phyloP scores from a whole-genome alignment of 352 stramenopile species.

The Elongisporangium senticosum region DNA sequence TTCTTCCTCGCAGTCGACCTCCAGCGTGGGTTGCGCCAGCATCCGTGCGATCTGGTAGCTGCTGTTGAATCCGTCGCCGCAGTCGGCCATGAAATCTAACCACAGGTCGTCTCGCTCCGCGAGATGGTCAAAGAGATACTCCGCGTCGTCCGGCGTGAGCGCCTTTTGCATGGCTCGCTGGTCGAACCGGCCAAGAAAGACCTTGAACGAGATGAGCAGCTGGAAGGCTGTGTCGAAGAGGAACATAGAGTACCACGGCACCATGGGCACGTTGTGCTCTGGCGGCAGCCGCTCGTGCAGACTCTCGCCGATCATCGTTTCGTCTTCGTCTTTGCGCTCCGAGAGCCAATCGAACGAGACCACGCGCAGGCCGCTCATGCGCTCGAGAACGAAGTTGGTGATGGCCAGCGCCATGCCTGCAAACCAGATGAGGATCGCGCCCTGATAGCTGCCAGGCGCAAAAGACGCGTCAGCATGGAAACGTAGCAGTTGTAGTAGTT shows the following conservation, averaged over 20 bases:
- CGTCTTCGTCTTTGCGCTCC: slow-evolving; percentile 35
- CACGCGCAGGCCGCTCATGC: slow-evolving; percentile 72
- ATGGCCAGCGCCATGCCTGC: slow-evolving; percentile 74
- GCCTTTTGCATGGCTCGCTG: slow-evolving; percentile 88
- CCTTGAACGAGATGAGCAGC: slow-evolving; percentile 90
- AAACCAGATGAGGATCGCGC: slow-evolving; percentile 79
- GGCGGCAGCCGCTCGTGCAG: slow-evolving; percentile 57
- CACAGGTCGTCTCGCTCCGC: slow-evolving; percentile 78
- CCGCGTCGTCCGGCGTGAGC: slow-evolving; percentile 60
- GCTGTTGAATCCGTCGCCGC: slow-evolving; percentile 91
- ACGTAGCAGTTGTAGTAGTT: neutral
- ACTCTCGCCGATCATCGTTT: slow-evolving; percentile 32
- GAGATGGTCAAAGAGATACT: slow-evolving; percentile 83
- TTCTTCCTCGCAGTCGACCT: slow-evolving; percentile 55
- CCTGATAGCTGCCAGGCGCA: slow-evolving; percentile 48
- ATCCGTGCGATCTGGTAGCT: slow-evolving; percentile 90
- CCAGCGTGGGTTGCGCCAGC: slow-evolving; percentile 85
- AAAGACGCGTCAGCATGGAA: neutral
- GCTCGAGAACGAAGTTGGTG: slow-evolving; percentile 82
- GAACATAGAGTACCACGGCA: slow-evolving; percentile 93
- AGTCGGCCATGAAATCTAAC: slow-evolving; percentile 94
- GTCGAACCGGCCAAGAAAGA: slow-evolving; percentile 90
- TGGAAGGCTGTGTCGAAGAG: slow-evolving; percentile 89
- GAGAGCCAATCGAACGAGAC: slow-evolving; percentile 77
- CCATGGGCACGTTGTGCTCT: slow-evolving; percentile 85